phyloP scores from a whole-genome alignment of 352 stramenopile species.

The Globisporangium middletonii region DNA sequence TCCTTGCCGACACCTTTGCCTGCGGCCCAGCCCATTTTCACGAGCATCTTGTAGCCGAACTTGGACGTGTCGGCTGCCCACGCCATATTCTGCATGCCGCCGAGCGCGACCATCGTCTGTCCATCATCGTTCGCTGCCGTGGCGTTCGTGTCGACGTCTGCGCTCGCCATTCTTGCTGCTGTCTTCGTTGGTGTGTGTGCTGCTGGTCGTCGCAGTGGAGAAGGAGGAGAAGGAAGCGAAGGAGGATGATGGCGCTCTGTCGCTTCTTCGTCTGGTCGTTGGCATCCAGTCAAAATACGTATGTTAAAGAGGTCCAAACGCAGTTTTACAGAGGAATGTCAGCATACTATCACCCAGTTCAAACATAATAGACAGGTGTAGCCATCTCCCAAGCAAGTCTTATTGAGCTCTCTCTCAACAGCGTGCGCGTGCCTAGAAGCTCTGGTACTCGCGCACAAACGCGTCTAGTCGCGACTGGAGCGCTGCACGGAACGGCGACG shows the following conservation, averaged over 20 bases:
- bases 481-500: conserved; percentile 57
- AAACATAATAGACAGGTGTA: background rate
- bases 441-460: conserved; percentile 75
- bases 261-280: background rate
- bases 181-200: background rate
- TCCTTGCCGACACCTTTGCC: conserved; percentile 92
- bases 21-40: conserved; percentile 96
- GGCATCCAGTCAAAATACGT: background rate
- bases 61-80: conserved; percentile 88
- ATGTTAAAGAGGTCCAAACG: background rate
- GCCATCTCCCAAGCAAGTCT: no score
- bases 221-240: background rate
- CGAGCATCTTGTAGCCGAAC: conserved; percentile 93
- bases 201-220: background rate
- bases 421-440: conserved; percentile 36
- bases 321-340: no score
- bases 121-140: conserved; percentile 1
- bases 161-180: conserved; percentile 7
- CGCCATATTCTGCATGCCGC: conserved; percentile 86
- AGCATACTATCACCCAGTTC: no score
- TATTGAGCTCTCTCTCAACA: background rate
- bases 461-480: conserved; percentile 36
- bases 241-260: no score
- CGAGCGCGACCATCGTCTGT: conserved; percentile 65
- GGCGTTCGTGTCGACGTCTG: conserved; percentile 3